phyloP scores from a whole-genome alignment of 78 protist genomes.

The Protostelium mycophagum region DNA sequence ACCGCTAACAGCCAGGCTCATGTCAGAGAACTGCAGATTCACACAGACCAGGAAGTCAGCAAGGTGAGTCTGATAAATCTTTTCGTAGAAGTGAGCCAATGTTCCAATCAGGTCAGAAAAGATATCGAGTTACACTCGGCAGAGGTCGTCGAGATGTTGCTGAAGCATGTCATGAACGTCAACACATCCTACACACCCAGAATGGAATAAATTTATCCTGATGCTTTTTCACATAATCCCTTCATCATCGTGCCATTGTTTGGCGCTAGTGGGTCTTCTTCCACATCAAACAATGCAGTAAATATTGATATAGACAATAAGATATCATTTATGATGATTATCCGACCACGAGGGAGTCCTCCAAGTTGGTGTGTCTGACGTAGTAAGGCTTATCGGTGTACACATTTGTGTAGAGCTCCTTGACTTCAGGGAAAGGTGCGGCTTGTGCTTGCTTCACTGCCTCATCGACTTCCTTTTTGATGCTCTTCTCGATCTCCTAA shows the following conservation, averaged over 20 bases:
- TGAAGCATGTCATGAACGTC: background rate
- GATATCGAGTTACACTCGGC: background rate
- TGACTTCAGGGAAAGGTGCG: constrained; percentile 33
- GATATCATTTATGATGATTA: no score
- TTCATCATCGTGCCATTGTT: no score
- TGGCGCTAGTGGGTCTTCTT: no score
- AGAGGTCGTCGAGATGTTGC: background rate
- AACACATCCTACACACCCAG: background rate
- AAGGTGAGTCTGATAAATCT: background rate
- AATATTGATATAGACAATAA: no score
- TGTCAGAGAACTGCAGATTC: background rate
- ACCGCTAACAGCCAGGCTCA: background rate
- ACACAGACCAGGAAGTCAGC: background rate
- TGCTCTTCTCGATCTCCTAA: constrained; percentile 37
- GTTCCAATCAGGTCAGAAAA: background rate
- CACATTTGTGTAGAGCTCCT: constrained; percentile 60
- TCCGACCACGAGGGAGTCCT: background rate
- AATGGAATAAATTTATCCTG: no score
- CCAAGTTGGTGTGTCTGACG: background rate
- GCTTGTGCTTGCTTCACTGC: constrained; percentile 72
- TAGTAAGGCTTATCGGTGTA: constrained; percentile 10
- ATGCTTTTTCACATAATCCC: no score
- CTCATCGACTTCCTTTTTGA: constrained; percentile 45
- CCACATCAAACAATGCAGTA: no score
- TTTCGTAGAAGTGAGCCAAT: background rate